phyloP scores from a whole-genome alignment of 2,329 filamentous ascomycete species.

The Botrytis porri region DNA sequence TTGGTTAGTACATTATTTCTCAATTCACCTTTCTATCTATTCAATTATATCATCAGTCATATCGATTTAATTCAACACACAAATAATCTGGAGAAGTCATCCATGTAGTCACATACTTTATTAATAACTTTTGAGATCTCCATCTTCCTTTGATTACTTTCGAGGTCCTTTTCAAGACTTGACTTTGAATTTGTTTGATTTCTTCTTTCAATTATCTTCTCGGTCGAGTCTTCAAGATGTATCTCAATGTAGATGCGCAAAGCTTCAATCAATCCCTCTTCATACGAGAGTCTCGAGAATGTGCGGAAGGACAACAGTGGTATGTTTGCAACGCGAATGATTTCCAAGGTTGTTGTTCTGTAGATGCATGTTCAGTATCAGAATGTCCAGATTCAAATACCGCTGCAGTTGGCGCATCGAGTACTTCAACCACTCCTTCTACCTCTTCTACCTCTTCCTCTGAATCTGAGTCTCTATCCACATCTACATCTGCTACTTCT shows the following conservation, averaged over 20 bases:
- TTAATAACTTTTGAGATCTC: not conserved
- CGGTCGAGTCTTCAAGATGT: constrained; percentile 9
- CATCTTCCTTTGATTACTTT: not conserved
- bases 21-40: not conserved
- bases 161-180: not conserved
- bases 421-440: not conserved
- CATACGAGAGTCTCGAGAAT: constrained; percentile 14
- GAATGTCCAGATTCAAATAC: constrained; percentile 14
- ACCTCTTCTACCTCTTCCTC: not conserved
- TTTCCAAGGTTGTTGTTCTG: constrained; percentile 18
- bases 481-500: not conserved
- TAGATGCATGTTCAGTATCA: constrained; percentile 15
- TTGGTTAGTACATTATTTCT: not conserved
- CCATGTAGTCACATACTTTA: not conserved
- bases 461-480: too few relatives aligned
- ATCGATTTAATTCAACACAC: not conserved
- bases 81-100: not conserved
- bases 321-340: constrained; percentile 6
- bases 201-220: not conserved
- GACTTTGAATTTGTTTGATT: not conserved
- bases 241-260: constrained; percentile 3
- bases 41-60: not conserved
- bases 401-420: constrained; percentile 3
- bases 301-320: constrained; percentile 6
- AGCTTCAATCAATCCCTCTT: constrained; percentile 1